Evolutionary conservation across 2,329 filamentous ascomycete genomes (phyloP).

Genomic region (Sporothrix phasma): DNA sequence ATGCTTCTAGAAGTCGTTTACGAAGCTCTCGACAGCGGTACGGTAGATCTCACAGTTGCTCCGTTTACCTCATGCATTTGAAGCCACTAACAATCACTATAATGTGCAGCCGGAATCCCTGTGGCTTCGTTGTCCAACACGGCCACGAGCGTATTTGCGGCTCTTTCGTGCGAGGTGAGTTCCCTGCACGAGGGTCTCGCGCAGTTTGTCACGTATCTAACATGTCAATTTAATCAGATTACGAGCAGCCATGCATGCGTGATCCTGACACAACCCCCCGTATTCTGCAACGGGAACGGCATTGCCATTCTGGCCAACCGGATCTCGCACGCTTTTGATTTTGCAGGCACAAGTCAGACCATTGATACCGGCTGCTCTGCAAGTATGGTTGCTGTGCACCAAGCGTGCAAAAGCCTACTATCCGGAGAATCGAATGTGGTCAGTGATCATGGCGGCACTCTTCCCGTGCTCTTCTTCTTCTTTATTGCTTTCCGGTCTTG

Average conservation of each 20-base stretch:
- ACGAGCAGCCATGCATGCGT: conserved; percentile 39
- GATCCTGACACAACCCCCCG: conserved; percentile 41
- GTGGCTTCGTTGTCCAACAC: conserved; percentile 35
- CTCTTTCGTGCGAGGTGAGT: conserved; percentile 39
- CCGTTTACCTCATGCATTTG: background rate
- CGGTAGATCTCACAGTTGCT: conserved; percentile 12
- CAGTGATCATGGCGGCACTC: background rate
- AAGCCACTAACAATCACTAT: background rate
- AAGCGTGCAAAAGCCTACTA: conserved; percentile 41
- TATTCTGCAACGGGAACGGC: conserved; percentile 43
- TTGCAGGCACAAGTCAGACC: conserved; percentile 46
- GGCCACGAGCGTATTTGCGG: conserved; percentile 40
- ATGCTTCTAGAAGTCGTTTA: conserved; percentile 41
- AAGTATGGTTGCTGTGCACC: conserved; percentile 43
- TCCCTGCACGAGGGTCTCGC: conserved; percentile 9
- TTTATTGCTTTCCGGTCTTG: background rate
- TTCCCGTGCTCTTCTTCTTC: background rate
- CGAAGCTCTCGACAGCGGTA: conserved; percentile 42
- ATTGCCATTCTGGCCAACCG: conserved; percentile 46
- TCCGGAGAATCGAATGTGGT: conserved; percentile 34
- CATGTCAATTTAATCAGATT: conserved; percentile 28
- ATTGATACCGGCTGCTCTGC: conserved; percentile 51
- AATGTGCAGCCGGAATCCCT: conserved; percentile 32
- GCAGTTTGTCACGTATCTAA: background rate
- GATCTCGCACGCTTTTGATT: conserved; percentile 45